Percentiles rank a stretch among this genome's conserved stretches.
phyloP scores from a whole-genome alignment of 129 eudicot genomes.

The Artemisia tridentata region DNA sequence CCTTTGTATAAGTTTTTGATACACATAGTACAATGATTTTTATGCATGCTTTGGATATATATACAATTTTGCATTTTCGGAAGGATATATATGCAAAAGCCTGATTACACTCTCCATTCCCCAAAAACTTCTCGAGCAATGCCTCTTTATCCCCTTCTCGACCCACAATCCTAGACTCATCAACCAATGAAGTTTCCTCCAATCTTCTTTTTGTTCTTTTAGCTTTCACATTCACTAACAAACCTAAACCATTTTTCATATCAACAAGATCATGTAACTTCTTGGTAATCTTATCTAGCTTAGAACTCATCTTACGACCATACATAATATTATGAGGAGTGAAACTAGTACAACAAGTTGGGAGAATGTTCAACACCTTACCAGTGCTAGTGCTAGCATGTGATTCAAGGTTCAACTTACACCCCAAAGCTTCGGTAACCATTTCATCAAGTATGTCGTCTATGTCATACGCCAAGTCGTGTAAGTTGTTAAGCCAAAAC shows the following conservation, averaged over 20 bases:
- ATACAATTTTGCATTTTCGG: no score
- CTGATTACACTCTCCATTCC: no score
- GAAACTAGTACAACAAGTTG: neutral
- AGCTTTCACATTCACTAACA: neutral
- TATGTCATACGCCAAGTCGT: constrained; percentile 36
- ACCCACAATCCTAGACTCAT: neutral
- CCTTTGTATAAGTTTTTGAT: no score
- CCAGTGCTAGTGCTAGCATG: neutral
- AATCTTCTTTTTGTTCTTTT: neutral
- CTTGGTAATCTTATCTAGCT: neutral
- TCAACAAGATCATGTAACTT: neutral
- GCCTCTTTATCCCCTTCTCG: constrained; percentile 4
- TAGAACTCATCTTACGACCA: constrained; percentile 8
- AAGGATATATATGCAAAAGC: no score
- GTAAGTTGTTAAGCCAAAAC: constrained; percentile 33
- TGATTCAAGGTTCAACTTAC: no score
- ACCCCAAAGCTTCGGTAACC: constrained; percentile 28
- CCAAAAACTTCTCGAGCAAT: neutral
- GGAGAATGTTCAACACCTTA: neutral
- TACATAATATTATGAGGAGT: neutral
- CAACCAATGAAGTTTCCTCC: constrained; percentile 11
- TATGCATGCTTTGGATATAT: no score
- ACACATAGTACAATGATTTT: no score
- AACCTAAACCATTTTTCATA: neutral
- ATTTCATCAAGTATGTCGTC: constrained; percentile 44